Conservation (phyloP, 2,329 filamentous ascomycete species). For the Aspergillus fijiensis region DNA sequence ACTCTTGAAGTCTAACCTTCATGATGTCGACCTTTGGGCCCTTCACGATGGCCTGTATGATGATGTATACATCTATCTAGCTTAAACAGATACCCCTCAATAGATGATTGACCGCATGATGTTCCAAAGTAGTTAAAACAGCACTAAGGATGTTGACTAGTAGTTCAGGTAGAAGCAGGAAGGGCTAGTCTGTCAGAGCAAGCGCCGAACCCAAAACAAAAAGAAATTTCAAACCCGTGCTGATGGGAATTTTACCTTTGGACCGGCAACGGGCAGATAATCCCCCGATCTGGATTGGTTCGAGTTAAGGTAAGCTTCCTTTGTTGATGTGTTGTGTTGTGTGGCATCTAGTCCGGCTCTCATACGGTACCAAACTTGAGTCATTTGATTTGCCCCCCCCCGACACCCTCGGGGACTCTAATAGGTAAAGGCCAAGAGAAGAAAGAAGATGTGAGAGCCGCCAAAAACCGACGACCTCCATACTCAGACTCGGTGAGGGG, state of each 20-base stretch:
- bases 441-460: not conserved
- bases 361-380: conserved; percentile 5
- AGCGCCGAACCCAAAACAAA: conserved; percentile 1
- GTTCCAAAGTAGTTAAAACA: not conserved
- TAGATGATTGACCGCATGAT: conserved; percentile 2
- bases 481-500: conserved; percentile 10
- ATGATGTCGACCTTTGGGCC: not conserved
- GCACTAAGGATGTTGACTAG: not conserved
- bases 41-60: not conserved
- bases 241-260: conserved; percentile 1
- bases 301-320: conserved; percentile 16
- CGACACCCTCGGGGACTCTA: conserved; percentile 4
- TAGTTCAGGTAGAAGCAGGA: not conserved
- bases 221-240: conserved; percentile 7
- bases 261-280: conserved; percentile 13
- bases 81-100: conserved; percentile 8
- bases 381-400: not conserved
- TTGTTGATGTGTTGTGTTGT: conserved; percentile 3
- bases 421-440: not conserved
- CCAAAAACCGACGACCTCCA: conserved; percentile 1
- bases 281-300: conserved; percentile 15
- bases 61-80: conserved; percentile 3
- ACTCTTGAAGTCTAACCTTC: not conserved
- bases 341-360: not conserved
- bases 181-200: conserved; percentile 13